phyloP scores from a whole-genome alignment of 306 rosid species.

The Astragalus membranaceus region DNA sequence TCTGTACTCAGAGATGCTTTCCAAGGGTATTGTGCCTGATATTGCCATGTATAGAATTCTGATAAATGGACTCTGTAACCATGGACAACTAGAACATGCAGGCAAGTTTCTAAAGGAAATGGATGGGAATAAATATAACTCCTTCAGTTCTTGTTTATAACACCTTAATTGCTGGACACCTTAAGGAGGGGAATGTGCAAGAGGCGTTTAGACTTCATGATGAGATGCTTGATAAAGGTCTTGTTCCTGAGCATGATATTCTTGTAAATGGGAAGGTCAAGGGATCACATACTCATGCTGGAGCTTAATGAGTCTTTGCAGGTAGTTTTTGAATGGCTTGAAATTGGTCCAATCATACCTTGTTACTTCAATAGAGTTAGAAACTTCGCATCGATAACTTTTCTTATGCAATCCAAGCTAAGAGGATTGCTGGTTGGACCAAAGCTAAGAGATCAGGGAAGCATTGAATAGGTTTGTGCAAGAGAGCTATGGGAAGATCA shows the following conservation, averaged over 20 bases:
- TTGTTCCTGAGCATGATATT: conserved; percentile 59
- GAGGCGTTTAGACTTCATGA: conserved; percentile 71
- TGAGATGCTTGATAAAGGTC: conserved; percentile 85
- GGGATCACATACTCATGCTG: conserved; percentile 20
- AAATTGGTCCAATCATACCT: too few relatives aligned
- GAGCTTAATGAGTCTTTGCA: background rate
- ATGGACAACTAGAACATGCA: conserved; percentile 58
- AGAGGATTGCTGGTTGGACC: too few relatives aligned
- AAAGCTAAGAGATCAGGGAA: too few relatives aligned
- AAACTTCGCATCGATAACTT: too few relatives aligned
- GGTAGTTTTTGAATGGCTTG: too few relatives aligned
- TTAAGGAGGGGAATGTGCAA: conserved; percentile 60
- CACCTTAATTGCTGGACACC: conserved; percentile 58
- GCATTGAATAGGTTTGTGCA: too few relatives aligned
- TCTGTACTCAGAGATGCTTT: conserved; percentile 74
- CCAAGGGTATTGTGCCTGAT: conserved; percentile 61
- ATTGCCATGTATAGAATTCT: conserved; percentile 36
- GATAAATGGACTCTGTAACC: conserved; percentile 54
- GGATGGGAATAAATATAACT: conserved; percentile 29
- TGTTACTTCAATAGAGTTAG: too few relatives aligned
- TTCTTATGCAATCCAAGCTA: too few relatives aligned
- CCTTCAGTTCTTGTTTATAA: conserved; percentile 61
- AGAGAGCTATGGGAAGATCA: too few relatives aligned
- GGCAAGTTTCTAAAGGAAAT: conserved; percentile 53
- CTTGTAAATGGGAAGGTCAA: conserved; percentile 58